Conservation (phyloP, 2,329 filamentous ascomycete species). For the Nemania diffusa region DNA sequence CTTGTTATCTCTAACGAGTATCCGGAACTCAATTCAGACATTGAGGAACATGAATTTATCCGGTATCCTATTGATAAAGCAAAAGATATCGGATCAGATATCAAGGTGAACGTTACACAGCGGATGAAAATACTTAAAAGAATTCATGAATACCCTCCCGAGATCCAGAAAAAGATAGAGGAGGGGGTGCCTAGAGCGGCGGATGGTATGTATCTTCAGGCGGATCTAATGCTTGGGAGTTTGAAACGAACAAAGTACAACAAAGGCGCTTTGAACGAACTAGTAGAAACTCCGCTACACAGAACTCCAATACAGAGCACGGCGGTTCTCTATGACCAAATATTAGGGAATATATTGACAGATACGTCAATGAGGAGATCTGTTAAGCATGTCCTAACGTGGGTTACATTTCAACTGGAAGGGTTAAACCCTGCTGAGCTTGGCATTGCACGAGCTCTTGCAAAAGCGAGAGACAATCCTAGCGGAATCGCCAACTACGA, state of each 20-base stretch:
- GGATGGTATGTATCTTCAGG: not conserved
- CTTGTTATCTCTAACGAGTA: constrained; percentile 12
- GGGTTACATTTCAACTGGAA: constrained; percentile 14
- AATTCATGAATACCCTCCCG: constrained; percentile 1
- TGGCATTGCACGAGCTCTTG: constrained; percentile 9
- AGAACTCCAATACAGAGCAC: not conserved
- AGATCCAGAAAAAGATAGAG: not conserved
- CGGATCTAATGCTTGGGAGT: constrained; percentile 21
- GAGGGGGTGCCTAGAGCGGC: constrained; percentile 3
- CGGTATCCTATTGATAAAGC: constrained; percentile 3
- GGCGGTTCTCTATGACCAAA: constrained; percentile 6
- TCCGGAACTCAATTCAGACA: not conserved
- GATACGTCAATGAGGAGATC: constrained; percentile 2
- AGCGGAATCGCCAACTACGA: constrained; percentile 5
- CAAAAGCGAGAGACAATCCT: constrained; percentile 2
- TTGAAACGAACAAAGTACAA: constrained; percentile 9
- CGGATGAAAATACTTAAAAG: not conserved
- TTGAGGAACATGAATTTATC: constrained; percentile 1
- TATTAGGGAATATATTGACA: constrained; percentile 12
- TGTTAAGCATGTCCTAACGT: constrained; percentile 4
- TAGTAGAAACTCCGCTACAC: not conserved
- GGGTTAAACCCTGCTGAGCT: constrained; percentile 15
- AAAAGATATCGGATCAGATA: not conserved
- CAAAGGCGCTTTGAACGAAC: not conserved
- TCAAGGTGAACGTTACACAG: not conserved